Percentiles rank a stretch among this genome's conserved stretches.
phyloP scores from a whole-genome alignment of 495 filamentous ascomycete species.

The Hypoxylon subgilvum region DNA sequence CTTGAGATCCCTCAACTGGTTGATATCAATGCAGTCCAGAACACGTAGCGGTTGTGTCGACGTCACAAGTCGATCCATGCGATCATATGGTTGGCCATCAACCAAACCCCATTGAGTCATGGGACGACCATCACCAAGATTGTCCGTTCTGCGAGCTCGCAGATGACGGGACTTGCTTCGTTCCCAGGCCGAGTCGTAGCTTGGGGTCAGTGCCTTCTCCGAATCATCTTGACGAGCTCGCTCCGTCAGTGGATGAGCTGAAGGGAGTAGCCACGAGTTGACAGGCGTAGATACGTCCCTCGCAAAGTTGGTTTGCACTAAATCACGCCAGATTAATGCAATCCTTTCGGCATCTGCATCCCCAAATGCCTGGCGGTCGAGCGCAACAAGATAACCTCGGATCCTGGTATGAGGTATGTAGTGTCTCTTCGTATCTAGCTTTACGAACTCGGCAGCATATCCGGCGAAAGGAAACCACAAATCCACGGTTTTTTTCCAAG shows the following conservation, averaged over 20 bases:
- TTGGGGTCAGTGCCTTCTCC: constrained; percentile 38
- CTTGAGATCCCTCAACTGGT: constrained; percentile 52
- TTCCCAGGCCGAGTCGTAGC: constrained; percentile 59
- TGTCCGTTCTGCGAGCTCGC: constrained; percentile 50
- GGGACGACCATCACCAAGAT: constrained; percentile 59
- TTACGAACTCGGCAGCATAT: constrained; percentile 57
- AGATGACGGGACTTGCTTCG: constrained; percentile 63
- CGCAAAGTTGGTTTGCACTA: constrained; percentile 51
- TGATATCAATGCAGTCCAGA: constrained; percentile 72
- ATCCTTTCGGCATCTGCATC: constrained; percentile 2
- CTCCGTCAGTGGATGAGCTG: constrained; percentile 64
- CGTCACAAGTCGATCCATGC: constrained; percentile 48
- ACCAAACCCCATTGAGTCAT: constrained; percentile 64
- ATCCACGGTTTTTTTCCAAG: constrained; percentile 63
- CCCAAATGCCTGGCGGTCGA: constrained; percentile 53
- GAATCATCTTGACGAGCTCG: constrained; percentile 50
- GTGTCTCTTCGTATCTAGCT: constrained; percentile 74
- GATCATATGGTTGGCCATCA: constrained; percentile 62
- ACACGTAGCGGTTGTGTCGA: constrained; percentile 58
- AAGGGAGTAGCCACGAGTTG: constrained; percentile 64
- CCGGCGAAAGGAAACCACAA: constrained; percentile 56
- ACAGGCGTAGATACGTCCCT: constrained; percentile 68
- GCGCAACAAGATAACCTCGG: constrained; percentile 73
- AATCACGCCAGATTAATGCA: constrained; percentile 21
- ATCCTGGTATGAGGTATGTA: constrained; percentile 81